Evolutionary conservation across 1,284 basidiomycete species (phyloP).

Genomic region (Golubevia sp.): DNA sequence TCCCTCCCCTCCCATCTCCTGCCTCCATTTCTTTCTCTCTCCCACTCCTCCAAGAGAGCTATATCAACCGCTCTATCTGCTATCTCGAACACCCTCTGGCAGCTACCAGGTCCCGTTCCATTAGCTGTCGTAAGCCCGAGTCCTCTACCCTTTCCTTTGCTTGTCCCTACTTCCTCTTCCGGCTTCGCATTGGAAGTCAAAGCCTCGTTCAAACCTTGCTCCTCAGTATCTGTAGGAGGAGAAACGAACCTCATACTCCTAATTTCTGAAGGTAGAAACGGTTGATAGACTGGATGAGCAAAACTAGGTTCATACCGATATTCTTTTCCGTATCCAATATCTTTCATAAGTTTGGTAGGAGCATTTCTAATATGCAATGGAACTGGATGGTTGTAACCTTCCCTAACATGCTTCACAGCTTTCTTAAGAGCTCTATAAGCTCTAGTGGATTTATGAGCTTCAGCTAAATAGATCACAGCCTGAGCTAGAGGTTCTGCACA

Average conservation of each 20-base stretch:
- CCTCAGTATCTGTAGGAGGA: slow-evolving; percentile 21
- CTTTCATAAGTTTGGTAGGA: slow-evolving; percentile 80
- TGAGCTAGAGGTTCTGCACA: slow-evolving; percentile 69
- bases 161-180: neutral
- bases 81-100: slow-evolving; percentile 46
- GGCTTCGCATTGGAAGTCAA: neutral
- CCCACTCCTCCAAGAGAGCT: slow-evolving; percentile 52
- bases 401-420: slow-evolving; percentile 34
- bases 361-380: slow-evolving; percentile 84
- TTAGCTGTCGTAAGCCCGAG: neutral
- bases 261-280: slow-evolving; percentile 40
- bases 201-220: too few relatives aligned
- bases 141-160: neutral
- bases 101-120: slow-evolving; percentile 36
- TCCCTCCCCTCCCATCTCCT: slow-evolving; percentile 30
- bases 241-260: slow-evolving; percentile 42
- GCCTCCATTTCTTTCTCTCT: slow-evolving; percentile 35
- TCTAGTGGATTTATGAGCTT: slow-evolving; percentile 81
- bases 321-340: slow-evolving; percentile 70
- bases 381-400: slow-evolving; percentile 63
- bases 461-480: slow-evolving; percentile 78
- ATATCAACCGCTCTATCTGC: slow-evolving; percentile 43
- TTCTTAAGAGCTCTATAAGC: slow-evolving; percentile 50
- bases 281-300: slow-evolving; percentile 65
- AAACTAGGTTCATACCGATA: slow-evolving; percentile 77